These are phyloP conservation scores for Hippophae rhamnoides DNA, from an alignment of 306 rosid genomes.

Conservation along the genomic window DNA sequence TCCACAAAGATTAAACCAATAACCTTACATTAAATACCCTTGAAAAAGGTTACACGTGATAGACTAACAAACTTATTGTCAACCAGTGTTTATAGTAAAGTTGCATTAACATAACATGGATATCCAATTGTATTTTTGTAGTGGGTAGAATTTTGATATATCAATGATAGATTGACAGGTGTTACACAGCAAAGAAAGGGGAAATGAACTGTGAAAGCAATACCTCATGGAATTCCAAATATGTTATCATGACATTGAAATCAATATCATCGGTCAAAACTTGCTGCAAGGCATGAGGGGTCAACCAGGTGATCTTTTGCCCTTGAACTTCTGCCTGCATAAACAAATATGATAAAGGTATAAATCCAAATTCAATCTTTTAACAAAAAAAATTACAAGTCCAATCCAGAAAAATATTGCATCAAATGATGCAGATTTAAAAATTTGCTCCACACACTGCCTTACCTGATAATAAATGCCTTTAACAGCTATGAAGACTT, in stretches of 20 bases:
- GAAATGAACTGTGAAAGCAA: constrained; percentile 1
- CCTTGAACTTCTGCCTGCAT: constrained; percentile 75
- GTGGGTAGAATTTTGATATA: neutral
- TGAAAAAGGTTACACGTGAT: no score
- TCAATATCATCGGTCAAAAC: constrained; percentile 72
- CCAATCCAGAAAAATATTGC: neutral
- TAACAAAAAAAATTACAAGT: neutral
- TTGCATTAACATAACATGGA: no score
- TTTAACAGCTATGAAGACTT: constrained; percentile 77
- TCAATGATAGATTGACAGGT: neutral
- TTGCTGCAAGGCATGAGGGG: constrained; percentile 91
- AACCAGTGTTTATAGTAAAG: no score
- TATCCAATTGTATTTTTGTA: no score
- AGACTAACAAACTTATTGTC: no score
- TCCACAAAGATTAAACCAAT: no score
- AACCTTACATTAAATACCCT: no score
- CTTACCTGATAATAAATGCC: constrained; percentile 90
- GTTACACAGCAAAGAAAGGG: neutral
- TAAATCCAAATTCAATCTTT: neutral
- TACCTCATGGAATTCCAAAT: constrained; percentile 77
- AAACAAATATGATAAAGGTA: constrained; percentile 15
- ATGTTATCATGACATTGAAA: constrained; percentile 58
- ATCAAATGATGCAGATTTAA: no score
- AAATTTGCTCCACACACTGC: neutral
- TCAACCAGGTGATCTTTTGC: constrained; percentile 76